A percentile compares a stretch with the other conserved stretches of the same genome.
Evolutionary conservation across 2,329 filamentous ascomycete genomes (phyloP).

Genomic region (Diatrype stigma): DNA sequence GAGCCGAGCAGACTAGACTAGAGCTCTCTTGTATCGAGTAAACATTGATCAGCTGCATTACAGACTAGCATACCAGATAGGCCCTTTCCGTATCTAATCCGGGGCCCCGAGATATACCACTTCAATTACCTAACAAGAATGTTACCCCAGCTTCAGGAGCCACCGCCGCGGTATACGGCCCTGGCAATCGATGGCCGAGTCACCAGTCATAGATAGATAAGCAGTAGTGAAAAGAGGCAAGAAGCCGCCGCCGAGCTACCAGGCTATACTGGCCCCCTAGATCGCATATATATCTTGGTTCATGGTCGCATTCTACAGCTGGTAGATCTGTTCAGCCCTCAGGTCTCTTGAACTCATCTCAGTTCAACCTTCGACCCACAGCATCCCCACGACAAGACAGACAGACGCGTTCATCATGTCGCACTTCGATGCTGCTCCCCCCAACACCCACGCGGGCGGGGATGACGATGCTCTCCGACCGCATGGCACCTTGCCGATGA

Average conservation of each 20-base stretch:
- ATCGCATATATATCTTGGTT: constrained; percentile 8
- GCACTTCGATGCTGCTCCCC: constrained; percentile 20
- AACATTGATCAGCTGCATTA: too few species aligned
- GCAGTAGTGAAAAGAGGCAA: constrained; percentile 8
- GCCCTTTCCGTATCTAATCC: too few species aligned
- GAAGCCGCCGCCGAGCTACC: constrained; percentile 2
- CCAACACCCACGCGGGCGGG: constrained; percentile 20
- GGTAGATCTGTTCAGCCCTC: too few species aligned
- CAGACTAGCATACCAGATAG: too few species aligned
- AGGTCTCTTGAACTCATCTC: too few species aligned
- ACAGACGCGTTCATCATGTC: constrained; percentile 12
- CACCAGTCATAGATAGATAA: constrained; percentile 12
- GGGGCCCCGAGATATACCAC: constrained; percentile 9
- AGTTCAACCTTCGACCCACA: too few species aligned
- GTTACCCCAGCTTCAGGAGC: neutral
- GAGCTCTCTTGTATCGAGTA: too few species aligned
- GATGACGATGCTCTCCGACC: constrained; percentile 17
- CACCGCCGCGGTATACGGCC: neutral
- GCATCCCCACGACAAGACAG: neutral
- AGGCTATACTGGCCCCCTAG: constrained; percentile 3
- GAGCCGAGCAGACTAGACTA: neutral
- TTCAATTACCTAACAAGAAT: neutral
- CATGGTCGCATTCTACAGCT: neutral
- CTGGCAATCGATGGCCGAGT: neutral
- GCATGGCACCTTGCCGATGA: constrained; percentile 15